Base-by-base conservation (phyloP, 176 grass and related monocot species). In the Oryza australiensis region DNA sequence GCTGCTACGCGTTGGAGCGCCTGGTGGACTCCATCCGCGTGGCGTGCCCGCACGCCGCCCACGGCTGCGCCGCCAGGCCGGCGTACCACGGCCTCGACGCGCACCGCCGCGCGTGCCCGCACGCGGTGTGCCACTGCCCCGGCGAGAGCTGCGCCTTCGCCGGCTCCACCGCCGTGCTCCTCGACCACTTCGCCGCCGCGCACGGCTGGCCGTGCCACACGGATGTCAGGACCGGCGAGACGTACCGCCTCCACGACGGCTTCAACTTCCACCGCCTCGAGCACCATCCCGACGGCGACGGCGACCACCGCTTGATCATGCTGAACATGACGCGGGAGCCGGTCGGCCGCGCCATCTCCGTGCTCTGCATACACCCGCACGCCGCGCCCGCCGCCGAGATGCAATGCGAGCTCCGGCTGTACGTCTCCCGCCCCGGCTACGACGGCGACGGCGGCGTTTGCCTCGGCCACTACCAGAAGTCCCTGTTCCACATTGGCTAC, bases 141-240 rank as follows among this genome's bases (percentile, higher is more conserved):
- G 18, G 3, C 33, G 5, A 26, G 8, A 23, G 0, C 24, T 84
- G 82, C 0, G 45, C 3, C 29, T 76, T 84, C 46, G 16, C 20
- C 1, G 45, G 63, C 46, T 7, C 82, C 1, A 53, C 26, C 12
- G 0, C 11, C 6, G 43, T 6, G 6, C 63, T 84, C 63, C 6
- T 55, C 34, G 45, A 57, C 12, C 82, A 84, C 72, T 3, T 55
- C 45, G 23, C 4, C 45, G 23, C 2, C 7, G 23, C 2, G 7
- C 82, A 84, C 46, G 12, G 9, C 3, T 84, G 63, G 82, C 16
- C 72, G 10, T 76, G 72, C 72, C 2, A 2, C 23, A 3, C n/a
- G 1, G 15, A 8, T 9, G 15, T 11, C 8, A 9, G 0, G 5
- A 0, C 1, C 11, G 2, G 18, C 1, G 0, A 10, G 0, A 0